These are phyloP conservation scores for Cocos nucifera DNA, from an alignment of 176 grass and related monocot genomes.

Conservation along the genomic window DNA sequence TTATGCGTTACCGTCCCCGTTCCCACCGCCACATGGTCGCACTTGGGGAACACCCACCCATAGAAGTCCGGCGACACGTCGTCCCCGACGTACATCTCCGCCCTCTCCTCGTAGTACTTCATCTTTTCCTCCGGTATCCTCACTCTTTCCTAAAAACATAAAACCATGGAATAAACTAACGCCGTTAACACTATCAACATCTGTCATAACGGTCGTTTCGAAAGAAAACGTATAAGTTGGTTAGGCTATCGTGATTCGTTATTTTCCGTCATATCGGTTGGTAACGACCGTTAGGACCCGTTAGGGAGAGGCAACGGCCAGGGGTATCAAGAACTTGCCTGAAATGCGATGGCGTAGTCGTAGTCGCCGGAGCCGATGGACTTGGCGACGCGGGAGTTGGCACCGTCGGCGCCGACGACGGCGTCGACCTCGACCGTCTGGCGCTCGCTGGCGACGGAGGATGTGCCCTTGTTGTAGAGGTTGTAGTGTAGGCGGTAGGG, in stretches of 20 bases:
- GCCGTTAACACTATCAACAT: no score
- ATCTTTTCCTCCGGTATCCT: constrained; percentile 85
- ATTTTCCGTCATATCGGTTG: no score
- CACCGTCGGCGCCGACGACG: constrained; percentile 89
- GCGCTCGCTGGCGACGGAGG: constrained; percentile 43
- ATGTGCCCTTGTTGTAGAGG: constrained; percentile 43
- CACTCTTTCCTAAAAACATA: constrained; percentile 44
- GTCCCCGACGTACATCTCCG: constrained; percentile 98
- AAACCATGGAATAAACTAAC: no score
- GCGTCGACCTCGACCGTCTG: constrained; percentile 72
- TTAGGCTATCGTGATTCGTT: no score
- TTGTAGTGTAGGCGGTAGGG: constrained; percentile 76
- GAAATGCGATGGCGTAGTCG: constrained; percentile 97
- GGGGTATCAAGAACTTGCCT: neutral
- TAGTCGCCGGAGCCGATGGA: constrained; percentile 94
- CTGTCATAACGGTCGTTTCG: no score
- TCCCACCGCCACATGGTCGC: constrained; percentile 93
- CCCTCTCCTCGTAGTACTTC: constrained; percentile 90
- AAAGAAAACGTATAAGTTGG: no score
- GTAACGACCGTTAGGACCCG: no score
- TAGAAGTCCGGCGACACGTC: constrained; percentile 98
- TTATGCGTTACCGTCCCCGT: constrained; percentile 97
- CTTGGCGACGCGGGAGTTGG: constrained; percentile 88
- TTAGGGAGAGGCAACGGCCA: no score
- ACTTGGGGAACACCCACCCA: constrained; percentile 98